Conservation (phyloP, 176 grass and related monocot genomes). For the Bothriochloa decipiens region DNA sequence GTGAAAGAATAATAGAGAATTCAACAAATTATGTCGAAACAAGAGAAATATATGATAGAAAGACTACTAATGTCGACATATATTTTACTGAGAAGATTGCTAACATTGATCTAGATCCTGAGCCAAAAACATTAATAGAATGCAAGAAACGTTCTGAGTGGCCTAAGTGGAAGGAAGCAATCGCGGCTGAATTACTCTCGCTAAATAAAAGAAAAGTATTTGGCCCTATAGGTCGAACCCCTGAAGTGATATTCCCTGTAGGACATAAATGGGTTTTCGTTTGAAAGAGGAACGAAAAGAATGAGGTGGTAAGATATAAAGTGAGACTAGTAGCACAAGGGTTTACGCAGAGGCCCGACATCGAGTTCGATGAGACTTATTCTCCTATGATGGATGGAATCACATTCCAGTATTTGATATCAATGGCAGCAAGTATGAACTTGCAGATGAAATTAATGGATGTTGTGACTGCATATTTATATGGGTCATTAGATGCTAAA, state of each 20-base stretch:
- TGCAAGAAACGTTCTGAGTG: not conserved
- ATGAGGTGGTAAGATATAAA: constrained; percentile 2
- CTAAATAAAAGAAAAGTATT: not conserved
- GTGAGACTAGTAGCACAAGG: not conserved
- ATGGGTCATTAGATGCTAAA: not conserved
- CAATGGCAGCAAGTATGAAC: not conserved
- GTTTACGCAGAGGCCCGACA: not conserved
- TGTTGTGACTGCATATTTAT: not conserved
- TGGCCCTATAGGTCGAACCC: not conserved
- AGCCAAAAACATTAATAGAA: not conserved
- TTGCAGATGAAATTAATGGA: not conserved
- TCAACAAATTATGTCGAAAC: constrained; percentile 4
- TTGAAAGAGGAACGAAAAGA: not conserved
- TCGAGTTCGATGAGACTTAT: not conserved
- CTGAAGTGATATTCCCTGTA: not conserved
- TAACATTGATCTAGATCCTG: not conserved
- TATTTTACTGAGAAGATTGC: not conserved
- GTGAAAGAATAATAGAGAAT: not conserved
- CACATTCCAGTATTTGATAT: not conserved
- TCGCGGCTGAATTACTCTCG: not conserved
- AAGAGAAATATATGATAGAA: not conserved
- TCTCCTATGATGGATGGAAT: not conserved
- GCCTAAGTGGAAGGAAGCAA: not conserved
- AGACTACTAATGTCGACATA: not conserved
- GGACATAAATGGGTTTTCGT: not conserved